These are phyloP conservation scores for Chrysosphaeria jannelii DNA, from an alignment of 2,329 filamentous ascomycete genomes.

Conservation along the genomic window DNA sequence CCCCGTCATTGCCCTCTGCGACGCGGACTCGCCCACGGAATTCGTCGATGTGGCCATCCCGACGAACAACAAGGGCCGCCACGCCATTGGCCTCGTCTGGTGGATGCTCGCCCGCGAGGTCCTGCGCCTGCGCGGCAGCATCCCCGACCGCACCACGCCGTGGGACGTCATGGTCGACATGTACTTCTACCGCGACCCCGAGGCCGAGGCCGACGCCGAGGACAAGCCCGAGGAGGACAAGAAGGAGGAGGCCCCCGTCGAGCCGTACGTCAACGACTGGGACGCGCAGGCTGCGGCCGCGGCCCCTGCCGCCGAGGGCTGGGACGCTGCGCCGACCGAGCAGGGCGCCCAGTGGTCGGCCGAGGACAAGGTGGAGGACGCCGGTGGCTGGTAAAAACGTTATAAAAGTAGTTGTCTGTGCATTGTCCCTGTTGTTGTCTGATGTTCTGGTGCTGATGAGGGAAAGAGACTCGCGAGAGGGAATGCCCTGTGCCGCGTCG, in stretches of 20 bases:
- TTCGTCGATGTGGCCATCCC: slow-evolving; percentile 99
- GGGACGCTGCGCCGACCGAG: slow-evolving; percentile 47
- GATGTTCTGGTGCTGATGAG: slow-evolving; percentile 56
- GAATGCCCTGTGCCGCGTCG: slow-evolving; percentile 93
- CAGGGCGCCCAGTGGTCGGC: slow-evolving; percentile 25
- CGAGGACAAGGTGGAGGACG: slow-evolving; percentile 14
- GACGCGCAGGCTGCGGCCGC: slow-evolving; percentile 69
- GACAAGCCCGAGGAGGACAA: slow-evolving; percentile 93
- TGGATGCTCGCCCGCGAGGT: slow-evolving; percentile 99
- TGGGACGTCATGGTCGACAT: slow-evolving; percentile 99
- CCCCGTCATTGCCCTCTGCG: slow-evolving; percentile 94
- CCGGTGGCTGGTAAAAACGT: slow-evolving; percentile 16
- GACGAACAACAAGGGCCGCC: slow-evolving; percentile 99
- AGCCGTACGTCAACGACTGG: slow-evolving; percentile 43
- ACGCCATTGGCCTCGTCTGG: slow-evolving; percentile 95
- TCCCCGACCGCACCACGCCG: slow-evolving; percentile 80
- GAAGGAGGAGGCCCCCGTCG: slow-evolving; percentile 60
- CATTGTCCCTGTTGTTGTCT: slow-evolving; percentile 1
- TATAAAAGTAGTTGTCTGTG: not conserved
- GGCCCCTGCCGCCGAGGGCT: slow-evolving; percentile 29
- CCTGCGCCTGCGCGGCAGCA: slow-evolving; percentile 89
- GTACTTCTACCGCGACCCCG: slow-evolving; percentile 89
- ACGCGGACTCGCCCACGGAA: slow-evolving; percentile 98
- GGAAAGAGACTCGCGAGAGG: slow-evolving; percentile 95
- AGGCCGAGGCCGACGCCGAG: slow-evolving; percentile 97